Evolutionary conservation across 768 basidiomycete species (phyloP).

Genomic region (Amanita subjunquillea): DNA sequence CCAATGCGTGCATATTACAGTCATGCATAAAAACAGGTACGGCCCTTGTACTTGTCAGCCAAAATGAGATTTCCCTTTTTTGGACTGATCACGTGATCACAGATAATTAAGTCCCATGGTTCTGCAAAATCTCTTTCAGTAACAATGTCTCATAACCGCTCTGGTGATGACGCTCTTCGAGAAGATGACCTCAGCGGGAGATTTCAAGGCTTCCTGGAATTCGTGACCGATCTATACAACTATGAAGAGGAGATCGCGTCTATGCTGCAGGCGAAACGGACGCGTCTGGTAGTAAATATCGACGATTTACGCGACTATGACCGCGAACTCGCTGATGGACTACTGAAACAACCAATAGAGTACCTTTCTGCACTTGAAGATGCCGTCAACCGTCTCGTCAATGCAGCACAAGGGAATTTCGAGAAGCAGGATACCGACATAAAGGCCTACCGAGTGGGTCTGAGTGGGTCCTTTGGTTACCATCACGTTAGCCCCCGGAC

Average conservation of each 20-base stretch:
- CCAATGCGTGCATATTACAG: not conserved
- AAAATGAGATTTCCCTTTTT: no score
- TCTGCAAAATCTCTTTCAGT: not conserved
- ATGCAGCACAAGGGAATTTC: constrained; percentile 22
- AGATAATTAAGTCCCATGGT: no score
- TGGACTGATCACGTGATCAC: no score
- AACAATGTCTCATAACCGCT: constrained; percentile 4
- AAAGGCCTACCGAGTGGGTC: constrained; percentile 79
- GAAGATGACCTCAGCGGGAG: constrained; percentile 53
- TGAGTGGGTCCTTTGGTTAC: constrained; percentile 95
- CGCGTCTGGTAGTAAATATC: constrained; percentile 89
- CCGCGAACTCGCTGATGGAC: constrained; percentile 77
- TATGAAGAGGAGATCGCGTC: constrained; percentile 79
- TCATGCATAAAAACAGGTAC: not conserved
- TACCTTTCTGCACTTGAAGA: constrained; percentile 86
- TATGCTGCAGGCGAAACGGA: constrained; percentile 74
- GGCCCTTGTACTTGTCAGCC: no score
- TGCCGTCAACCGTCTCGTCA: constrained; percentile 25
- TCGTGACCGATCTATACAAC: constrained; percentile 58
- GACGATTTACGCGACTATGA: constrained; percentile 93
- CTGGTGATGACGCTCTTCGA: constrained; percentile 3
- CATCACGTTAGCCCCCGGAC: constrained; percentile 96
- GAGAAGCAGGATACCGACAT: constrained; percentile 63
- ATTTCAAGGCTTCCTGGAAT: constrained; percentile 77
- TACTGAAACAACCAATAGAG: constrained; percentile 81